A percentile compares a stretch with the other conserved stretches of the same genome.
Conservation (phyloP, 1,284 basidiomycete genomes). For the Pseudozyma flocculosa region DNA sequence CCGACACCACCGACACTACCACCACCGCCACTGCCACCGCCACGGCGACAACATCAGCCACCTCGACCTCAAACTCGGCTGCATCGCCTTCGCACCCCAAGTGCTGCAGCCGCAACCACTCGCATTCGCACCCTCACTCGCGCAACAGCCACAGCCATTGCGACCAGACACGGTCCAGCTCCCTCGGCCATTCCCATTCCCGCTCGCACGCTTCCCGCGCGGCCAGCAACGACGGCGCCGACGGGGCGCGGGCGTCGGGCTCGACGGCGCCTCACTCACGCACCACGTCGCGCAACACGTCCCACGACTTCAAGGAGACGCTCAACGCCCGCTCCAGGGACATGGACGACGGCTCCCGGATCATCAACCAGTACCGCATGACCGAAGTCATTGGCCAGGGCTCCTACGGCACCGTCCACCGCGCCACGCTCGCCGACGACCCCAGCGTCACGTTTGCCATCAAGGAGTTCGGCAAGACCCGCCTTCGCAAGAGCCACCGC, state of each 20-base stretch:
- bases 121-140: conserved; percentile 4
- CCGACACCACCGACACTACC: too few relatives aligned
- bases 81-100: not conserved
- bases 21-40: too few relatives aligned
- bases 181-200: too few relatives aligned
- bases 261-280: conserved; percentile 2
- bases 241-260: too few relatives aligned
- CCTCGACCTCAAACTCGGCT: not conserved
- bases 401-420: conserved; percentile 49
- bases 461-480: conserved; percentile 56
- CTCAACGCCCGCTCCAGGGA: conserved; percentile 50
- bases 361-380: conserved; percentile 57
- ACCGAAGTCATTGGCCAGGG: conserved; percentile 49
- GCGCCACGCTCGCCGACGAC: conserved; percentile 39
- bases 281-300: conserved; percentile 22
- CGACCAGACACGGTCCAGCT: too few relatives aligned
- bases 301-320: conserved; percentile 43
- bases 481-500: conserved; percentile 42
- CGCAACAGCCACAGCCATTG: not conserved
- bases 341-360: conserved; percentile 48
- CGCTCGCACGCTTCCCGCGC: too few relatives aligned
- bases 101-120: not conserved
- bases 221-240: too few relatives aligned
- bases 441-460: conserved; percentile 32
- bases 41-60: not conserved